Evolutionary conservation across 2,329 filamentous ascomycete species (phyloP).

Genomic region (Neoascochyta sp.): DNA sequence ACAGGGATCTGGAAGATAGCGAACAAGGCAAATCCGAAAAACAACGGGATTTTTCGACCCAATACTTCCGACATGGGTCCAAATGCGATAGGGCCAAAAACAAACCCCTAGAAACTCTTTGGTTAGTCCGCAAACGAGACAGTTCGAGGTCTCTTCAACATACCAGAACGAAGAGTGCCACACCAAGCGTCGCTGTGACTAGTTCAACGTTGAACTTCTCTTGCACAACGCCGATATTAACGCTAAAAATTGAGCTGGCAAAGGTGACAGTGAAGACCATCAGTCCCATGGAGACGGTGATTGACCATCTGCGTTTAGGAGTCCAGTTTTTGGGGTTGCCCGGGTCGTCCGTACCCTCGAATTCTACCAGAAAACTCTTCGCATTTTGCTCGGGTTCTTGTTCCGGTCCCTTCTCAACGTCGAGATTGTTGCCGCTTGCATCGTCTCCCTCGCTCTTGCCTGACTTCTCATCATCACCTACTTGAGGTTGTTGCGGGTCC

Average conservation of each 20-base stretch:
- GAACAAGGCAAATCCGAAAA: slow-evolving; percentile 34
- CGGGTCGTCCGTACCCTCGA: slow-evolving; percentile 67
- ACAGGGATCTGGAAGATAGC: slow-evolving; percentile 42
- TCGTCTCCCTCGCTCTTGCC: slow-evolving; percentile 7
- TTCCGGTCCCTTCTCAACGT: slow-evolving; percentile 3
- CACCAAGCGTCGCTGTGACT: slow-evolving; percentile 49
- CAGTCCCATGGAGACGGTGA: slow-evolving; percentile 61
- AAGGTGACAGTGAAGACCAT: slow-evolving; percentile 43
- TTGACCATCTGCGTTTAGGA: slow-evolving; percentile 62
- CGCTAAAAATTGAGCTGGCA: slow-evolving; percentile 56
- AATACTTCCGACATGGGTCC: slow-evolving; percentile 53
- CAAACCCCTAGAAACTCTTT: slow-evolving; percentile 45
- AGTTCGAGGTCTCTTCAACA: slow-evolving; percentile 1
- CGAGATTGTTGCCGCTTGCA: slow-evolving; percentile 1
- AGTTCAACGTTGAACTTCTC: slow-evolving; percentile 45
- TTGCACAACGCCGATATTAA: slow-evolving; percentile 55
- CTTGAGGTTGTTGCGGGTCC: too few relatives aligned
- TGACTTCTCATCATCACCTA: background rate
- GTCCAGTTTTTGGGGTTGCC: slow-evolving; percentile 70
- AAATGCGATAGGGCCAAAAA: slow-evolving; percentile 41
- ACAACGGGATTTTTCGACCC: slow-evolving; percentile 40
- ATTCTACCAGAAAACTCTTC: slow-evolving; percentile 57
- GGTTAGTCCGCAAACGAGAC: background rate
- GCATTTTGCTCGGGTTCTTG: background rate
- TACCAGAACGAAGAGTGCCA: slow-evolving; percentile 46